These are phyloP conservation scores for Zygotorulaspora mrakii DNA, from an alignment of 1,139 yeast genomes.

Conservation along the genomic window DNA sequence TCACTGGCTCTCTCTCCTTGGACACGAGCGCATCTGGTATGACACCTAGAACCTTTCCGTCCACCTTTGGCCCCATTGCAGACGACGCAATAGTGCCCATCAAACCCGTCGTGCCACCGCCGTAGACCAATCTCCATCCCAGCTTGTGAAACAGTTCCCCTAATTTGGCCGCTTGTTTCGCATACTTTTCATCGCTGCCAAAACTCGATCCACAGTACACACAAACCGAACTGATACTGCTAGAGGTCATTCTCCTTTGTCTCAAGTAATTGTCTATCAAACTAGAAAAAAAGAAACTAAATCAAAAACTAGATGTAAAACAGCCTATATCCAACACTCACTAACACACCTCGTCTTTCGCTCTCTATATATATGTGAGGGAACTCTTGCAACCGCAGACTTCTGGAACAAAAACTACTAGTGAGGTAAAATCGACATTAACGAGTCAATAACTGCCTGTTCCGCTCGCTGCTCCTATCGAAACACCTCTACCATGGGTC, in stretches of 20 bases:
- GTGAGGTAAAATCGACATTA: too few relatives aligned
- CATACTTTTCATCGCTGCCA: constrained; percentile 54
- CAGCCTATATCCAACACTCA: too few relatives aligned
- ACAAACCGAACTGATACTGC: constrained; percentile 54
- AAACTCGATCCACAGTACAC: constrained; percentile 85
- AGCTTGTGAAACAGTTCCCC: constrained; percentile 57
- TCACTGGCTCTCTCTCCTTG: constrained; percentile 55
- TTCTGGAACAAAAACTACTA: too few relatives aligned
- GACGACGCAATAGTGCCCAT: constrained; percentile 86
- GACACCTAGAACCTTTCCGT: constrained; percentile 80
- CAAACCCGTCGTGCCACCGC: constrained; percentile 82
- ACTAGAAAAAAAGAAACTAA: background rate
- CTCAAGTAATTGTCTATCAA: background rate
- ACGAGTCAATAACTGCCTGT: too few relatives aligned
- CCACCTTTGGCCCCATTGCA: constrained; percentile 49
- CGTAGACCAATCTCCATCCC: constrained; percentile 78
- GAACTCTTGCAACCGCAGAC: background rate
- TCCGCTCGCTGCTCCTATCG: too few relatives aligned
- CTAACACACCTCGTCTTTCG: too few relatives aligned
- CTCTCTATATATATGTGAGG: background rate
- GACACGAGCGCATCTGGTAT: constrained; percentile 79
- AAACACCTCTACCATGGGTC: too few relatives aligned
- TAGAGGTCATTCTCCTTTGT: constrained; percentile 9
- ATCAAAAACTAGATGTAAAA: too few relatives aligned
- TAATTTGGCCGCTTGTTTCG: constrained; percentile 53